Evolutionary conservation across 768 basidiomycete species (phyloP), one percentile per base, ranked within the genome.

Genomic region (Trametes gibbosa): DNA sequence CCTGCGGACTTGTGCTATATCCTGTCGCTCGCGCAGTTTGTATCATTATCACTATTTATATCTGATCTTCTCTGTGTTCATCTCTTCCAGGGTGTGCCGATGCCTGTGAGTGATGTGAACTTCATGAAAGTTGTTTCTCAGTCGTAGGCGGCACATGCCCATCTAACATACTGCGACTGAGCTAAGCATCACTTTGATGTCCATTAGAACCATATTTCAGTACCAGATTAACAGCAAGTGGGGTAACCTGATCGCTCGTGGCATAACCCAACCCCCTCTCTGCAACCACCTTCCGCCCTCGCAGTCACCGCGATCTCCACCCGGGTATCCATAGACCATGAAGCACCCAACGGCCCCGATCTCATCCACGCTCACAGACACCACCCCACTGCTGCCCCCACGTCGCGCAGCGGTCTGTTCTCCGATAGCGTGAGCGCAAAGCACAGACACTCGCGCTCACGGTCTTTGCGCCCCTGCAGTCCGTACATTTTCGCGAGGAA

Each of bases 401-500:
- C 69, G 56, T 89, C 84, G 59, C 89, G 76, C n/a, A 91, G 76
- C 27, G 84, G 81, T 53, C 86, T 71, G 25, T 77, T 74, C 66
- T 89, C 86, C 21, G 84, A 79, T 54, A 90, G 71, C 59, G 76
- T 73, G 63, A 96, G 70, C 17, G 94, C 93, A 64, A 77, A 83
- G 45, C 74, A 77, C 58, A 95, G 74, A 66, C 89, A 90, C 70
- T 95, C 90, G 54, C 82, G 78, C 66, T 91, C 90, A 50, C 83
- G 77, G 50, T 85, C 86, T 61, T 81, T 83, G 50, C 87, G 80
- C 2, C 82, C 87, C 66, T 91, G 92, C 64, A 86, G 68, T 48
- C 87, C 85, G 67, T 89, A 89, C 23, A 87, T 88, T 66, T 87
- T 92, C 6, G 87, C 91, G 14, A 98, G 79, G 70, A 86, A 90